Base-by-base conservation (phyloP, 768 basidiomycete genomes). In the Suillus paluster region DNA sequence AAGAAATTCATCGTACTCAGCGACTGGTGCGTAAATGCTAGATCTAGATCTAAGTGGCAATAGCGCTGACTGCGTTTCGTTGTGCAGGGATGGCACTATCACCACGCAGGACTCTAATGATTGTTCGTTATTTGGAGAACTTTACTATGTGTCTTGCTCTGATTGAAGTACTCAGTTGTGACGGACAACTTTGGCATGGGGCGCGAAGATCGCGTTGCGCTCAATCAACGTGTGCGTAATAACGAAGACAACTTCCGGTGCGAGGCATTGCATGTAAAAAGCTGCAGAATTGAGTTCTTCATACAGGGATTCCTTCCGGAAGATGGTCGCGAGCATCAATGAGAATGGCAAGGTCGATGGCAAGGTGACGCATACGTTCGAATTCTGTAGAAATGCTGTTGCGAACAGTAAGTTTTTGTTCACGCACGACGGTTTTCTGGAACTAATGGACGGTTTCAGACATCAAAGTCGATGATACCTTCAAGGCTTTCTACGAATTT, bases 71-170 rank as follows among this genome's bases (percentile, higher is more conserved):
- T 25, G 14, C 34, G 14, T 21, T 11, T 25, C 57, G 19, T 58
- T 36, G 50, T 39, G 49, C 73, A 93, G 92, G 92, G 92, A 94
- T 78, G 92, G 92, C 68, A 98, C 95, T 15, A 97, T 98, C 77
- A 97, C 95, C 4, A 94, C 85, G 44, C 86, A 84, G 70, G 95
- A 98, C 73, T 94, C 92, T 8, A 98, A 98, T 74, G 95, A 97
- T 69, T 95, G 91, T 94, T 71, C 64, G 87, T 60, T 6, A 15
- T n/a, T 48, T 30, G 53, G 12, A 25, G n/a, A 34, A 53, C 17
- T 58, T 55, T 34, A 44, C 23, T 10, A 27, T 21, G 15, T 44
- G n/a, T 19, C 21, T 39, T 46, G 10, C 21, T 21, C 52, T 61
- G n/a, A 62, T 9, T 9, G 17, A 21, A 33, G 6, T 19, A 25